Evolutionary conservation across 208 protist species (phyloP), one percentile per base, ranked within the genome.

Genomic region (Trypanosoma cruzi): DNA sequence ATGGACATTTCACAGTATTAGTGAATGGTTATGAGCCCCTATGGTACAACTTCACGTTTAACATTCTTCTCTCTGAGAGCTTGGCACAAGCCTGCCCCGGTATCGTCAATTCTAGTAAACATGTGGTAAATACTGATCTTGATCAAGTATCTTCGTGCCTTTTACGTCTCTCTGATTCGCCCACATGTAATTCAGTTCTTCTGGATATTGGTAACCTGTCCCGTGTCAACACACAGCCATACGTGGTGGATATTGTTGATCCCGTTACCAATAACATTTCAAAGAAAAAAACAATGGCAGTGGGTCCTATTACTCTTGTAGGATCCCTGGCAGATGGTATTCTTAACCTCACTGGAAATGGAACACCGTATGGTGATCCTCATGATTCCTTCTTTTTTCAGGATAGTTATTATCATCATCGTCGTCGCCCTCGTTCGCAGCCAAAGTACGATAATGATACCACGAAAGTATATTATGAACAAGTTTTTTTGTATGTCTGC

Each of bases 11-110:
- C 14, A 72, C 62, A 34, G 64, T 77, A 18, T n/a, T 52, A 26
- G 74, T 86, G 14, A 75, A 81, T 57, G 77, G 81, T n/a, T 84
- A 86, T 58, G 36, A 64, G 34, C 73, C 78, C 0, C 56, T 86
- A 11, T 83, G 81, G 81, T 84, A 84, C 63, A 86, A 86, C 69
- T 72, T 76, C 34, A 75, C 77, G 24, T 83, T 86, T 52, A 71
- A 44, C 26, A 70, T 86, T 56, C 64, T 86, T 36, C 64, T 83
- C 11, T 68, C 70, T 7, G 55, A 73, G 32, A 60, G 58, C 34
- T 37, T 55, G 6, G 42, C 29, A 11, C 10, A 44, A 14, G 64
- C 64, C 20, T 70, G 64, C 56, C 66, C 58, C 63, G 60, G 49
- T n/a, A 63, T 77, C 34, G 4, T n/a, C 5, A 18, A 44, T 7